Percentiles rank a stretch among this genome's conserved stretches.
These are phyloP conservation scores for Ciborinia camelliae DNA, from an alignment of 2,329 filamentous ascomycete genomes.

Conservation along the genomic window DNA sequence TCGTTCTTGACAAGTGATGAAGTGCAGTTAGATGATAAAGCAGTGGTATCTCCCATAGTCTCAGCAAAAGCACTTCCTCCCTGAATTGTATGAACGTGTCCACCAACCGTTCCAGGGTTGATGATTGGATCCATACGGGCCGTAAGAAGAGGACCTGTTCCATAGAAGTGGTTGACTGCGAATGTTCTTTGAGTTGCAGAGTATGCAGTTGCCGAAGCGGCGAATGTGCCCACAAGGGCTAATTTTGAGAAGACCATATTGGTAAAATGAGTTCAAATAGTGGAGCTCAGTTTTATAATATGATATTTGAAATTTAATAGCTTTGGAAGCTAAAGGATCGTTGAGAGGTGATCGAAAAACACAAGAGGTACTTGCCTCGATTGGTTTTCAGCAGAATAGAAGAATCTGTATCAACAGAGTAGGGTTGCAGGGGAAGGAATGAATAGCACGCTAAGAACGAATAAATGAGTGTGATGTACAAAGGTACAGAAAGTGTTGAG, in stretches of 20 bases:
- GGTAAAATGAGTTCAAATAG: constrained; percentile 1
- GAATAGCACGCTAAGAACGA: constrained; percentile 18
- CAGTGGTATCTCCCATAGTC: constrained; percentile 56
- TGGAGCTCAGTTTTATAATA: background rate
- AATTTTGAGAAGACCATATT: constrained; percentile 33
- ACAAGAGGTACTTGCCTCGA: constrained; percentile 35
- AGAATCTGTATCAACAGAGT: constrained; percentile 20
- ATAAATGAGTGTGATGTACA: constrained; percentile 15
- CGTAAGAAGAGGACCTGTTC: constrained; percentile 57
- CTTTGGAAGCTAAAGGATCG: constrained; percentile 30
- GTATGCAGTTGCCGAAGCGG: constrained; percentile 28
- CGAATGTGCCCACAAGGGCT: constrained; percentile 26
- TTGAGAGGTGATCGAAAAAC: constrained; percentile 22
- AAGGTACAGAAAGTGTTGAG: background rate
- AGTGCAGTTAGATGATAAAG: constrained; percentile 66
- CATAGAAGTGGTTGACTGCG: constrained; percentile 69
- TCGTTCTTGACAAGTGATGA: constrained; percentile 78
- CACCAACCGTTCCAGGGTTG: constrained; percentile 54
- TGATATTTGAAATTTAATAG: constrained; percentile 3
- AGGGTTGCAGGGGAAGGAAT: constrained; percentile 28
- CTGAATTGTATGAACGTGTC: constrained; percentile 72
- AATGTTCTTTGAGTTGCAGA: constrained; percentile 47
- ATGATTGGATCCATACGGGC: constrained; percentile 76
- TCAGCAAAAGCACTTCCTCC: constrained; percentile 56
- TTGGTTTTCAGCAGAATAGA: constrained; percentile 17